Base-by-base conservation (phyloP, 352 stramenopile species). In the Stramenopiles sp. region DNA sequence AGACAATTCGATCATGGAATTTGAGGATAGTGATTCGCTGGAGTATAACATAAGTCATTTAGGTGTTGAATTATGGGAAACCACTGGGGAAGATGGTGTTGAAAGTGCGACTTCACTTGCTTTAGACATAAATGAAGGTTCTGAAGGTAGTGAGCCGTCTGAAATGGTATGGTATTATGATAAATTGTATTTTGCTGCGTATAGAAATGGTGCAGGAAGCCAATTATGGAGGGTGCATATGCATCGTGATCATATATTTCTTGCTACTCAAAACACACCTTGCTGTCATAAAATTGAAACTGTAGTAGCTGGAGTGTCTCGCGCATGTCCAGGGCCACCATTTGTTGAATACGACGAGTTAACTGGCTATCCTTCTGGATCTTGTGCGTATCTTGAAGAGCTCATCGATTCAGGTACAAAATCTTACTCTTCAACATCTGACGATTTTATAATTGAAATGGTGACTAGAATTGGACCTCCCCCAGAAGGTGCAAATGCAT, bases 201-300 rank as follows among this genome's bases (percentile, higher is more conserved):
- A 80, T 4, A 83, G 90, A 63, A 53, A 27, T 6, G 32, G 53
- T 0, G 73, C 85, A 65, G 88, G 89, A 6, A 80, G 84, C 33
- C 88, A 94, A 76, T 85, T 94, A 0, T 93, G 88, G 88, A 63
- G 83, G 0, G 53, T 69, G 20, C 27, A 27, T 20, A 69, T 23
- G 27, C 27, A 27, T 69, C 20, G 20, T 20, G 20, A 20, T 69
- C 27, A 69, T 69, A 69, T 20, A 23, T 69, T 69, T 27, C 20
- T 69, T 69, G 53, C 20, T 20, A 69, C 20, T 20, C 53, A 69
- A n/a, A n/a, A n/a, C n/a, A n/a, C n/a, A n/a, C n/a, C n/a, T n/a
- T n/a, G n/a, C n/a, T n/a, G n/a, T n/a, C n/a, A n/a, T n/a, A n/a
- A n/a, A n/a, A n/a, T n/a, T n/a, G n/a, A n/a, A n/a, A n/a, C n/a